Percentiles rank a stretch among this genome's conserved stretches.
Evolutionary conservation across 495 filamentous ascomycete species (phyloP).

Genomic region (Umbilicaria muhlenbergii): DNA sequence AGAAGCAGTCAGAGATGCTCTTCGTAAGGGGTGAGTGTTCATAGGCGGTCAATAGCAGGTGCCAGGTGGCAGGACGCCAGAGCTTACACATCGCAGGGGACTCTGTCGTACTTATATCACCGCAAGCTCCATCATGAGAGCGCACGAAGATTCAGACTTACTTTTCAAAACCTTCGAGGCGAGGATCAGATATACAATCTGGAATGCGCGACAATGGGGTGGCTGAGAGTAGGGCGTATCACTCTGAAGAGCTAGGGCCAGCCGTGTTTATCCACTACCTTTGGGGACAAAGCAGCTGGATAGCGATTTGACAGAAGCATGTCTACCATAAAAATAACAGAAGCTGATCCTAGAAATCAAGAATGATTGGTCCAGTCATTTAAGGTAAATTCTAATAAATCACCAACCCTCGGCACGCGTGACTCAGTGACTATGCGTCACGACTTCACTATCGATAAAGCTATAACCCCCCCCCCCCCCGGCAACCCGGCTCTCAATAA

Average conservation of each 20-base stretch:
- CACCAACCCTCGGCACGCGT: slow-evolving; percentile 4
- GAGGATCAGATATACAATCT: slow-evolving; percentile 5
- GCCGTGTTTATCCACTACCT: background rate
- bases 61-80: background rate
- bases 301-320: too few relatives aligned
- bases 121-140: slow-evolving; percentile 35
- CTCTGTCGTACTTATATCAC: slow-evolving; percentile 91
- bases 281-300: too few relatives aligned
- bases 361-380: background rate
- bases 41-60: background rate
- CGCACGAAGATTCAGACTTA: background rate
- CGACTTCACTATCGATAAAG: slow-evolving; percentile 27
- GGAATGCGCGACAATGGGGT: slow-evolving; percentile 5
- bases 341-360: too few relatives aligned
- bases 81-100: slow-evolving; percentile 44
- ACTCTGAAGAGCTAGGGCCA: slow-evolving; percentile 16
- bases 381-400: slow-evolving; percentile 8
- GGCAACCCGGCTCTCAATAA: background rate
- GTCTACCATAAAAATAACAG: too few relatives aligned
- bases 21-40: slow-evolving; percentile 73
- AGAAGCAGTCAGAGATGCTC: slow-evolving; percentile 97
- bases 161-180: slow-evolving; percentile 11
- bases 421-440: slow-evolving; percentile 16
- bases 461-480: slow-evolving; percentile 9
- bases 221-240: slow-evolving; percentile 20